phyloP scores from a whole-genome alignment of 1,284 basidiomycete species.

The Fomes fomentarius region DNA sequence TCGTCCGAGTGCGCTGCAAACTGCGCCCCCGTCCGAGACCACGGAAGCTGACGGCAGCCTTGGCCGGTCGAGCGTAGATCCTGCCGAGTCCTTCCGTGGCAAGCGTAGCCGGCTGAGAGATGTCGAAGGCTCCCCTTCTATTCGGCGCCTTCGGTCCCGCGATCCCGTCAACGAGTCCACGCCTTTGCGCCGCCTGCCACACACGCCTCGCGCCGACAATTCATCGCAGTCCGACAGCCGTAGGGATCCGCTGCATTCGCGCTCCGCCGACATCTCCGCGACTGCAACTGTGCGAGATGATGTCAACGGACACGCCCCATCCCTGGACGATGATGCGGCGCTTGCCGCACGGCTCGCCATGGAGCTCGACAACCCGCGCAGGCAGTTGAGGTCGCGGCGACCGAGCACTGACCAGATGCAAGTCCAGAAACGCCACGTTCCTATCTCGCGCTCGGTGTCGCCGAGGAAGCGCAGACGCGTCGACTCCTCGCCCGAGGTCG shows the following conservation, averaged over 20 bases:
- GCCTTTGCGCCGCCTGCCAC: constrained; percentile 15
- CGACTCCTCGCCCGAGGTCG: constrained; percentile 41
- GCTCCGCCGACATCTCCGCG: constrained; percentile 6
- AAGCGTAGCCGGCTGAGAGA: constrained; percentile 16
- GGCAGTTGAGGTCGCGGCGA: constrained; percentile 34
- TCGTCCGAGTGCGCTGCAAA: constrained; percentile 18
- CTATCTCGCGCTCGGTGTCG: constrained; percentile 21
- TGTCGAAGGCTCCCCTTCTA: constrained; percentile 12
- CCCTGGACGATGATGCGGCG: constrained; percentile 40
- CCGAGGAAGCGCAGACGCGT: constrained; percentile 52
- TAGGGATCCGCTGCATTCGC: constrained; percentile 9
- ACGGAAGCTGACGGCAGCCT: constrained; percentile 1
- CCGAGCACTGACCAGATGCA: constrained; percentile 29
- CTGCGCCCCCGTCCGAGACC: constrained; percentile 6
- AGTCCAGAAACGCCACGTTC: constrained; percentile 23
- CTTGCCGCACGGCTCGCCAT: constrained; percentile 41
- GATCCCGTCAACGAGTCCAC: constrained; percentile 16
- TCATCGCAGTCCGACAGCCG: constrained; percentile 12
- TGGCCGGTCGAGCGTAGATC: constrained; percentile 10
- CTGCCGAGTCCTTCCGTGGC: constrained; percentile 12
- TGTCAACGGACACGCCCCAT: constrained; percentile 3
- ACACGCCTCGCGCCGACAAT: constrained; percentile 16
- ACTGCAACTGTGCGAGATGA: constrained; percentile 6
- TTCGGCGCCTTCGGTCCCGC: constrained; percentile 32
- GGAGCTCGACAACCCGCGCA: constrained; percentile 40